phyloP scores from a whole-genome alignment of 2,329 filamentous ascomycete genomes.

The Colletotrichum sp. region DNA sequence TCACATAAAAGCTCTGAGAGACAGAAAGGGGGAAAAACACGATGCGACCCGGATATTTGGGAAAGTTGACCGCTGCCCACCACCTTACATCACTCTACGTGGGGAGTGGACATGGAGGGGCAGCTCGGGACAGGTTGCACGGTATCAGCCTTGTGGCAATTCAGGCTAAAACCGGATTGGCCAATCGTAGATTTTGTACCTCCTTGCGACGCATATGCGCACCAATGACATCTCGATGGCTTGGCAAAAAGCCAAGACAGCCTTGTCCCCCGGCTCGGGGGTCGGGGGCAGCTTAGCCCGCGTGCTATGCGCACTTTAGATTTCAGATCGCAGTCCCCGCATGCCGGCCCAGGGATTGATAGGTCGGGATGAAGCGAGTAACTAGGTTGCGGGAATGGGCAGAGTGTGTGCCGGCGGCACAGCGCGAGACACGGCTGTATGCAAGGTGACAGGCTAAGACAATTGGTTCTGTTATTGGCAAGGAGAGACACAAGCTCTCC shows the following conservation, averaged over 20 bases:
- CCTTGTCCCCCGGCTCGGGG: conserved; percentile 14
- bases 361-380: background rate
- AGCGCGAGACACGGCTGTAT: background rate
- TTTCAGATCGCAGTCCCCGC: background rate
- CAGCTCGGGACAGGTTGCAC: conserved; percentile 12
- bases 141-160: conserved; percentile 16
- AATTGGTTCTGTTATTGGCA: background rate
- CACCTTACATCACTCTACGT: conserved; percentile 18
- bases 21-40: background rate
- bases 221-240: conserved; percentile 12
- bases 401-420: background rate
- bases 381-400: background rate
- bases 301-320: background rate
- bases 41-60: background rate
- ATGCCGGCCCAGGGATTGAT: background rate
- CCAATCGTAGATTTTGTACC: conserved; percentile 1
- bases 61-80: conserved; percentile 4
- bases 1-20: background rate
- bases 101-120: conserved; percentile 17
- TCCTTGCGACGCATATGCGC: conserved; percentile 7
- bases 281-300: conserved; percentile 14
- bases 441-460: background rate
- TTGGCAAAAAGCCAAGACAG: conserved; percentile 11
- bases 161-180: conserved; percentile 16
- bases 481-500: conserved; percentile 1